Evolutionary conservation across 768 basidiomycete genomes (phyloP).

Genomic region (Rhodocollybia butyracea): DNA sequence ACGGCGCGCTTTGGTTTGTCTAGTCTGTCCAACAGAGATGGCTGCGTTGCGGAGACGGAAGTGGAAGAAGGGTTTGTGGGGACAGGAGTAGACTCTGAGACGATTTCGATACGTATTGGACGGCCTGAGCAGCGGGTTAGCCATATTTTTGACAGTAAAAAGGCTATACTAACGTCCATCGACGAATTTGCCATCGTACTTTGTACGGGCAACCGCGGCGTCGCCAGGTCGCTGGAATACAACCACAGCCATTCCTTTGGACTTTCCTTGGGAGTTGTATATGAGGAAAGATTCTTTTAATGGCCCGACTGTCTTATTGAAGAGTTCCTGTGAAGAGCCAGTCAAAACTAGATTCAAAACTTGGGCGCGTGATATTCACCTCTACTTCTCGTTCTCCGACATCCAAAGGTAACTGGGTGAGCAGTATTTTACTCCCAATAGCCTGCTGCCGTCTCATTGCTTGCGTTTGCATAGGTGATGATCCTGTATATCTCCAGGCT

Average conservation of each 20-base stretch:
- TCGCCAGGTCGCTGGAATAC: constrained; percentile 61
- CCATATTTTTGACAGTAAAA: neutral
- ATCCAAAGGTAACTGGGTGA: constrained; percentile 65
- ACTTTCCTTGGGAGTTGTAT: constrained; percentile 71
- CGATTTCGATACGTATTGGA: constrained; percentile 62
- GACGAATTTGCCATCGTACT: constrained; percentile 76
- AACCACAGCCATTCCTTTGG: constrained; percentile 81
- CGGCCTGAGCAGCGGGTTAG: constrained; percentile 41
- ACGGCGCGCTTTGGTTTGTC: neutral
- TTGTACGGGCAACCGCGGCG: constrained; percentile 57
- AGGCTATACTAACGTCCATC: constrained; percentile 51
- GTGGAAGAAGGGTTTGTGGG: constrained; percentile 10
- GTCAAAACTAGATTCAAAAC: neutral
- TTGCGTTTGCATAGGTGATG: constrained; percentile 30
- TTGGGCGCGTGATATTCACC: constrained; percentile 34
- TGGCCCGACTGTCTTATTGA: constrained; percentile 74
- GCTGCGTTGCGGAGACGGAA: neutral
- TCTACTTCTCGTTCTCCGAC: constrained; percentile 68
- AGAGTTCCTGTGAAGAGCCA: constrained; percentile 55
- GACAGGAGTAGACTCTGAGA: constrained; percentile 35
- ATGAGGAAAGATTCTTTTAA: constrained; percentile 67
- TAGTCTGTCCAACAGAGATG: neutral
- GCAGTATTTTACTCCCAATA: constrained; percentile 62
- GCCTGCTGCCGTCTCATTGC: constrained; percentile 15
- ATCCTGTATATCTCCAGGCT: constrained; percentile 47